phyloP scores from a whole-genome alignment of 805 yeast genomes.

The Gaillardinia entomophila region DNA sequence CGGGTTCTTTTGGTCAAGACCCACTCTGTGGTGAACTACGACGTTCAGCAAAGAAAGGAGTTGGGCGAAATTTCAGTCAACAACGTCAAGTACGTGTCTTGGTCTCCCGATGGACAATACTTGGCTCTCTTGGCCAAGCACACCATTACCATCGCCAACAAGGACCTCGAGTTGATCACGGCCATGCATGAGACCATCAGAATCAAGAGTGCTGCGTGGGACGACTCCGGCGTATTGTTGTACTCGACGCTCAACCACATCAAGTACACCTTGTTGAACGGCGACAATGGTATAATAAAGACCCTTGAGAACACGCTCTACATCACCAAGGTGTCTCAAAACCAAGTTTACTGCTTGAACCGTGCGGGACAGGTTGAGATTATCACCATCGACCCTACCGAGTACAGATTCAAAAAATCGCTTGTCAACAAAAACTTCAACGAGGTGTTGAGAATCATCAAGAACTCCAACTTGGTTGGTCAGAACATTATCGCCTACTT shows the following conservation, averaged over 20 bases:
- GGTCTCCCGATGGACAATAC: conserved; percentile 86
- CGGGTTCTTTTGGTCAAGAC: conserved; percentile 69
- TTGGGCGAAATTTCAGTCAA: conserved; percentile 62
- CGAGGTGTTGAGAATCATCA: conserved; percentile 87
- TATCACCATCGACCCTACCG: conserved; percentile 86
- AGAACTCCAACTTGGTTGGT: conserved; percentile 87
- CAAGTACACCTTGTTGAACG: conserved; percentile 87
- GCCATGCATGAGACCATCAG: conserved; percentile 95
- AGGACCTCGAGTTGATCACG: conserved; percentile 68
- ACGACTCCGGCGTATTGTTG: conserved; percentile 83
- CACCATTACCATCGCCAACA: conserved; percentile 81
- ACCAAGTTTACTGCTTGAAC: conserved; percentile 71
- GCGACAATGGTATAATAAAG: conserved; percentile 91
- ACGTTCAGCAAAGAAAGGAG: conserved; percentile 86
- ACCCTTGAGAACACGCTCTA: conserved; percentile 87
- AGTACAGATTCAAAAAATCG: conserved; percentile 92
- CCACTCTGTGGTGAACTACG: conserved; percentile 72
- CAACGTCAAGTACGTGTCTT: conserved; percentile 80
- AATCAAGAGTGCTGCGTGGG: conserved; percentile 97
- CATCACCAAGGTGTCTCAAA: conserved; percentile 64
- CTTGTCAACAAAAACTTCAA: conserved; percentile 82
- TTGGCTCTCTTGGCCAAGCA: conserved; percentile 89
- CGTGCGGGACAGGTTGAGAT: conserved; percentile 82
- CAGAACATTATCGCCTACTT: conserved; percentile 94
- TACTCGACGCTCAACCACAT: conserved; percentile 95